These are phyloP conservation scores for Neltuma alba DNA, from an alignment of 306 rosid species.

Conservation along the genomic window DNA sequence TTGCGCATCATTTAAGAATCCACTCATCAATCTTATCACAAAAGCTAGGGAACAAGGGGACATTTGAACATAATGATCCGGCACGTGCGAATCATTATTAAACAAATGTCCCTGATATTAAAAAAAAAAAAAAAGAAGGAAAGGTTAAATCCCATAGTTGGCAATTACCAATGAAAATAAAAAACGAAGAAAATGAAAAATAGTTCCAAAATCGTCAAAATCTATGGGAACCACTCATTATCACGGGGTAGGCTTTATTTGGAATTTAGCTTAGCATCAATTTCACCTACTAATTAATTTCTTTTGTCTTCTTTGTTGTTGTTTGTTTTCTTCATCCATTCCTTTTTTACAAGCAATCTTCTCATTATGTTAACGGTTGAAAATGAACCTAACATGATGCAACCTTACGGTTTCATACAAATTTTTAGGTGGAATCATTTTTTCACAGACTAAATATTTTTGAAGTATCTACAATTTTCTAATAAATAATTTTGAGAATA, in stretches of 20 bases:
- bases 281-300: neutral
- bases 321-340: neutral
- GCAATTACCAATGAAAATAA: neutral
- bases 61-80: constrained; percentile 38
- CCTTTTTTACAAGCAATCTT: neutral
- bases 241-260: constrained; percentile 17
- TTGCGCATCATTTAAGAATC: neutral
- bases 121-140: no score
- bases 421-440: neutral
- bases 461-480: neutral
- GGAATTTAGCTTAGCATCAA: constrained; percentile 12
- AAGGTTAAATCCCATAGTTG: neutral
- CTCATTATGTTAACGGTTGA: neutral
- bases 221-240: constrained; percentile 27
- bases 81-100: constrained; percentile 42
- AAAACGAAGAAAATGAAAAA: neutral
- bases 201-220: neutral
- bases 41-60: constrained; percentile 28
- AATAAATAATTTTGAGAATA: neutral
- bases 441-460: neutral
- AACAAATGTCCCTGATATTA: constrained; percentile 20
- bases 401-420: neutral
- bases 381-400: constrained; percentile 14
- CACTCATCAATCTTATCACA: constrained; percentile 33
- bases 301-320: neutral